A percentile compares a stretch with the other conserved stretches of the same genome.
Evolutionary conservation across 1,139 yeast species (phyloP).

Genomic region (Suhomyces chickasaworum): DNA sequence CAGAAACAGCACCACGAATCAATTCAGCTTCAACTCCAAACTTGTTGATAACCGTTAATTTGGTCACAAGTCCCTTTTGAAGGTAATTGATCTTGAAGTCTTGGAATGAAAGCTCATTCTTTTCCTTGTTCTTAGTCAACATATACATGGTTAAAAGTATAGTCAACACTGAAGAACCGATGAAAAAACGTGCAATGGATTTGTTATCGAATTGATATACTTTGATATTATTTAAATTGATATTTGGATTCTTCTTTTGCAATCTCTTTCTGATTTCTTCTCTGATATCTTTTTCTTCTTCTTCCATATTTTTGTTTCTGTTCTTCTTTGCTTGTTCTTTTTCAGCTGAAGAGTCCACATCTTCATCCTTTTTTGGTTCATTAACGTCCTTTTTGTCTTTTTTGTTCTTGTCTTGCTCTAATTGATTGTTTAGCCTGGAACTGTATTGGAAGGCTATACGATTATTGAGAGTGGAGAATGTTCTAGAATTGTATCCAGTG

Average conservation of each 20-base stretch:
- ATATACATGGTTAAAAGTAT: conserved; percentile 18
- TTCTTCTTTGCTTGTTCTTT: conserved; percentile 13
- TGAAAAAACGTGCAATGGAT: conserved; percentile 19
- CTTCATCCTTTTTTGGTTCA: conserved; percentile 1
- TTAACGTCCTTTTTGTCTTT: background rate
- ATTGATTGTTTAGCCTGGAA: conserved; percentile 1
- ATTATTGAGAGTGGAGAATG: conserved; percentile 4
- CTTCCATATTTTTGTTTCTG: conserved; percentile 12
- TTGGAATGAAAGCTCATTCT: conserved; percentile 73
- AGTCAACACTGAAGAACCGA: conserved; percentile 20
- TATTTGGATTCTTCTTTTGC: conserved; percentile 35
- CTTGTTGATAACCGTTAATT: conserved; percentile 74
- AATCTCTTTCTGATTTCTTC: conserved; percentile 37
- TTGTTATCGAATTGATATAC: conserved; percentile 32
- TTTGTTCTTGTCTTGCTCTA: conserved; percentile 2
- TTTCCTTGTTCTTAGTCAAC: conserved; percentile 22
- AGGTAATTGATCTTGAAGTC: conserved; percentile 83
- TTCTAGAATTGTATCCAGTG: background rate
- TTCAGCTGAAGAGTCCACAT: background rate
- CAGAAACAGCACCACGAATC: conserved; percentile 57
- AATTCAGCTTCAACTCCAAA: conserved; percentile 74
- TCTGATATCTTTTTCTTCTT: conserved; percentile 27
- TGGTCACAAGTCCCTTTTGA: conserved; percentile 80
- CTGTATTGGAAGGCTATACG: conserved; percentile 5
- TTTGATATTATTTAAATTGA: conserved; percentile 36